Evolutionary conservation across 2,329 filamentous ascomycete genomes (phyloP).

Genomic region (Cladophialophora exuberans): DNA sequence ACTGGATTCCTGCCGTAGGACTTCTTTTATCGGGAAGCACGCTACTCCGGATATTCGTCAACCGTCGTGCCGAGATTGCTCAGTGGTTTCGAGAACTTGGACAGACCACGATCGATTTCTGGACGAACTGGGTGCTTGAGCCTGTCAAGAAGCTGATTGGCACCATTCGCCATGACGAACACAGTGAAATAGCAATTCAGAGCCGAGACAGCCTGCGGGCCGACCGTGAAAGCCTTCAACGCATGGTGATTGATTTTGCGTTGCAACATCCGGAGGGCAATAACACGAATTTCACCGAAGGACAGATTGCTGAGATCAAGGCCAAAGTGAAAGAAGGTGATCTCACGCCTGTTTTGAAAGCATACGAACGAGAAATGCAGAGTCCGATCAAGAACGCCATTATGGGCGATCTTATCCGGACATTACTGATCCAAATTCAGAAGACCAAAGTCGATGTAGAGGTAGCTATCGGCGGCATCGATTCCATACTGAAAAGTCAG

Average conservation of each 20-base stretch:
- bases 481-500: slow-evolving; percentile 91
- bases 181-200: slow-evolving; percentile 95
- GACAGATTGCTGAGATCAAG: slow-evolving; percentile 74
- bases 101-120: slow-evolving; percentile 81
- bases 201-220: slow-evolving; percentile 88
- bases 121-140: slow-evolving; percentile 93
- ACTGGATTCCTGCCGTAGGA: slow-evolving; percentile 79
- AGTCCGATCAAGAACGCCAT: slow-evolving; percentile 81
- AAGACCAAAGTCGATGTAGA: slow-evolving; percentile 99
- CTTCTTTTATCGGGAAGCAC: slow-evolving; percentile 83
- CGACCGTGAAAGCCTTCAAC: slow-evolving; percentile 87
- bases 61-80: slow-evolving; percentile 74
- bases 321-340: slow-evolving; percentile 87
- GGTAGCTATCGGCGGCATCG: slow-evolving; percentile 92
- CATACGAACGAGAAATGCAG: slow-evolving; percentile 86
- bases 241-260: slow-evolving; percentile 98
- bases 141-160: slow-evolving; percentile 80
- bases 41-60: slow-evolving; percentile 76
- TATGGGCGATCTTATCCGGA: slow-evolving; percentile 82
- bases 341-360: slow-evolving; percentile 84
- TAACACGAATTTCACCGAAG: slow-evolving; percentile 62
- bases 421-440: slow-evolving; percentile 92
- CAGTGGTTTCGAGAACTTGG: slow-evolving; percentile 81
- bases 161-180: slow-evolving; percentile 90
- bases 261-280: slow-evolving; percentile 70